A percentile compares a stretch with the other conserved stretches of the same genome.
These are phyloP conservation scores for Clonostachys byssicola DNA, from an alignment of 2,329 filamentous ascomycete genomes.

Conservation along the genomic window DNA sequence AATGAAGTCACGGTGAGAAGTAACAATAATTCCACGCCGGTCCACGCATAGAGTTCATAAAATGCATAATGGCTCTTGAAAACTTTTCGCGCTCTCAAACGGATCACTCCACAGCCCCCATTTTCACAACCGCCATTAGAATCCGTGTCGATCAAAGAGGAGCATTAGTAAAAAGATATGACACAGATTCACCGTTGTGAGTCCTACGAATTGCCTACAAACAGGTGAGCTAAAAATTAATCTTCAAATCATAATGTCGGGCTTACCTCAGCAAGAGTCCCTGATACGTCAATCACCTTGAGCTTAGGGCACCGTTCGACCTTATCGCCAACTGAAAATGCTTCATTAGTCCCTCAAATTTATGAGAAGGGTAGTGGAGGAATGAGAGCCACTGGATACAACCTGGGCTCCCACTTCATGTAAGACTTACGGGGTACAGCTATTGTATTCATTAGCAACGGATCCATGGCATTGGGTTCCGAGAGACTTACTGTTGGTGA, in stretches of 20 bases:
- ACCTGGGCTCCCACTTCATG: constrained; percentile 6
- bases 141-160: constrained; percentile 35
- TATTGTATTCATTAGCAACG: constrained; percentile 4
- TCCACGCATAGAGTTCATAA: too few relatives aligned
- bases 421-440: constrained; percentile 20
- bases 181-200: constrained; percentile 62
- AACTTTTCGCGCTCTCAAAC: too few relatives aligned
- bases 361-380: too few relatives aligned
- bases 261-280: constrained; percentile 64
- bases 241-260: constrained; percentile 3
- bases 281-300: constrained; percentile 87
- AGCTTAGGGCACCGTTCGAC: constrained; percentile 73
- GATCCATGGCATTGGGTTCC: constrained; percentile 6
- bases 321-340: constrained; percentile 60
- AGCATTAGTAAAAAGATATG: constrained; percentile 65
- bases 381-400: too few relatives aligned
- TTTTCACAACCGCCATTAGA: too few relatives aligned
- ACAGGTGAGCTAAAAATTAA: background rate
- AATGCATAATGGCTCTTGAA: too few relatives aligned
- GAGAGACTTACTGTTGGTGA: constrained; percentile 67
- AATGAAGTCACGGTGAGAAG: too few relatives aligned
- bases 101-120: too few relatives aligned
- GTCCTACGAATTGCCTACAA: constrained; percentile 61
- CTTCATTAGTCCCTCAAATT: background rate
- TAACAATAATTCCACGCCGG: too few relatives aligned